Percentiles rank a stretch among this genome's conserved stretches.
These are phyloP conservation scores for Vanrija humicola DNA, from an alignment of 1,284 basidiomycete genomes.

Conservation along the genomic window DNA sequence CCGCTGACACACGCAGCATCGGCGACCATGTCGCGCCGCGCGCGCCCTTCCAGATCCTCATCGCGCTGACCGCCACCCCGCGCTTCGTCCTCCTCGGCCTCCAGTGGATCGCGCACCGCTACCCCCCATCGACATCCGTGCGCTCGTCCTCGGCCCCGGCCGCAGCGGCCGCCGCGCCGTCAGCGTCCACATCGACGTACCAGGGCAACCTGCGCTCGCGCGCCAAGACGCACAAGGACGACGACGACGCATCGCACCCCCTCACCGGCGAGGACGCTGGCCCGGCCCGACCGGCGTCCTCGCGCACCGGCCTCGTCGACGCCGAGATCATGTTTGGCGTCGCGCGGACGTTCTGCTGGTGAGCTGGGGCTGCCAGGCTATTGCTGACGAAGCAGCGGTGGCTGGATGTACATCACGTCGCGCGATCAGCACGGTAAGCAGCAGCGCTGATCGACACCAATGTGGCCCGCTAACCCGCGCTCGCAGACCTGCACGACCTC, in stretches of 20 bases:
- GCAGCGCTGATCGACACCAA: neutral
- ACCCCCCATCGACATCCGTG: constrained; percentile 9
- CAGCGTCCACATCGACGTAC: neutral
- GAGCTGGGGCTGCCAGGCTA: neutral
- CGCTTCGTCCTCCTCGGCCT: constrained; percentile 72
- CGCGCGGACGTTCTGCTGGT: constrained; percentile 72
- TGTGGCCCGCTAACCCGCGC: neutral
- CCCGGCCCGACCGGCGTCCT: neutral
- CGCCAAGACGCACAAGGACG: neutral
- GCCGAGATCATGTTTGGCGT: constrained; percentile 62
- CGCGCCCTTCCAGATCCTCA: constrained; percentile 83
- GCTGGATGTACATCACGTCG: constrained; percentile 85
- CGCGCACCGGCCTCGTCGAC: constrained; percentile 7
- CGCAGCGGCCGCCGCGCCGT: neutral
- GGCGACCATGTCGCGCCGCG: constrained; percentile 90
- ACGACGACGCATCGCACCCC: neutral
- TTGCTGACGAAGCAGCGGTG: constrained; percentile 46
- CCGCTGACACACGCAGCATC: constrained; percentile 55
- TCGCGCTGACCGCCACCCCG: constrained; percentile 80
- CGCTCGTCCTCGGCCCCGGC: neutral
- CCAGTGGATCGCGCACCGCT: constrained; percentile 62
- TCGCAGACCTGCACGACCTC: constrained; percentile 69
- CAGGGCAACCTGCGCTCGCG: constrained; percentile 1
- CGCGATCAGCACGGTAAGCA: constrained; percentile 44
- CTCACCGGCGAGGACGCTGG: neutral